Evolutionary conservation across 495 filamentous ascomycete species (phyloP).

Genomic region (Aspergillus asperescens): DNA sequence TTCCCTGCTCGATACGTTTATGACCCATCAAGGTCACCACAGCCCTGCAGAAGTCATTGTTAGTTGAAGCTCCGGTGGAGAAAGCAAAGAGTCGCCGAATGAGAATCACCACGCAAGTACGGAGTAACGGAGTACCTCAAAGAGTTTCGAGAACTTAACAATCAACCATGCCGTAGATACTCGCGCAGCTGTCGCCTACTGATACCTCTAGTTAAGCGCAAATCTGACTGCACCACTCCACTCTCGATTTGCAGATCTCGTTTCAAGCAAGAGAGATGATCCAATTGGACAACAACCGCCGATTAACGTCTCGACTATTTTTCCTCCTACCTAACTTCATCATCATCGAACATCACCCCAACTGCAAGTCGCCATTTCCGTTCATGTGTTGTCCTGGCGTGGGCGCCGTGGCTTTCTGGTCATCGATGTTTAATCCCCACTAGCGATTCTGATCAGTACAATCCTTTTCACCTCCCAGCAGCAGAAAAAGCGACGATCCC

Average conservation of each 20-base stretch:
- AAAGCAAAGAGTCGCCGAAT: too few relatives aligned
- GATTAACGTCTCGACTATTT: background rate
- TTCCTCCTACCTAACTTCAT: background rate
- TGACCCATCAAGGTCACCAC: background rate
- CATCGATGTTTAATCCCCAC: background rate
- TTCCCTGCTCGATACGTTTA: background rate
- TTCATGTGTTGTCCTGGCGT: conserved; percentile 3
- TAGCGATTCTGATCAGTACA: background rate
- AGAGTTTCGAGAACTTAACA: background rate
- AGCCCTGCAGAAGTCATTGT: background rate
- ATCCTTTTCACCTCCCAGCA: background rate
- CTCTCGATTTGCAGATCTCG: background rate
- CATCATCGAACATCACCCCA: background rate
- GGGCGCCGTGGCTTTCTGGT: background rate
- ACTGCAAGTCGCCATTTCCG: background rate
- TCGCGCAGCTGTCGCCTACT: background rate
- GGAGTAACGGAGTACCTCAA: background rate
- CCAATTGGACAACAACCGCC: background rate
- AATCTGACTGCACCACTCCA: background rate
- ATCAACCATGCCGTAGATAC: background rate
- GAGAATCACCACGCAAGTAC: background rate
- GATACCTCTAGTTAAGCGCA: background rate
- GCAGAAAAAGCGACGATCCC: background rate
- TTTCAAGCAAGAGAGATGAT: background rate
- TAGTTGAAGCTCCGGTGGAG: too few relatives aligned